Evolutionary conservation across 2,329 filamentous ascomycete genomes (phyloP).

Genomic region (Rutstroemia sp.): DNA sequence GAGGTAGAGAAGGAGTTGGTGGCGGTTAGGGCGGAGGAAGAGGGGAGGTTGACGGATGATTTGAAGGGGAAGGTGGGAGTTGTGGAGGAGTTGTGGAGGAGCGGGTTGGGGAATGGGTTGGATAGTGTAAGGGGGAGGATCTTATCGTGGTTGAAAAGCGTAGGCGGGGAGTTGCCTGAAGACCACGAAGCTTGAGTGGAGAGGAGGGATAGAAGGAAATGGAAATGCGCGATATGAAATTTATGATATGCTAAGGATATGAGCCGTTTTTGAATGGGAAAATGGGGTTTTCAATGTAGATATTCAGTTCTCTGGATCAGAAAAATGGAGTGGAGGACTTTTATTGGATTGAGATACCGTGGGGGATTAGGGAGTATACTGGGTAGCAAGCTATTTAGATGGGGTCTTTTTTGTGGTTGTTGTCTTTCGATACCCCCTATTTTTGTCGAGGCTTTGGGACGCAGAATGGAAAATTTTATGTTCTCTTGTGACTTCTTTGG

Average conservation of each 20-base stretch:
- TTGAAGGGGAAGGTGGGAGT: slow-evolving; percentile 88
- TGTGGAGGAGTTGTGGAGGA: slow-evolving; percentile 85
- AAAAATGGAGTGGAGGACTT: background rate
- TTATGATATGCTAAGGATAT: background rate
- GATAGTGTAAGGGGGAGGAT: slow-evolving; percentile 67
- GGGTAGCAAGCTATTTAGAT: background rate
- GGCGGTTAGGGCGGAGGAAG: slow-evolving; percentile 58
- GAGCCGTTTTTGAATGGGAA: background rate
- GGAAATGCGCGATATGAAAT: background rate
- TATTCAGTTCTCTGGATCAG: background rate
- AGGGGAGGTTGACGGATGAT: slow-evolving; percentile 67
- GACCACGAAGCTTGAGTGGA: slow-evolving; percentile 15
- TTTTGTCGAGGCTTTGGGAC: background rate
- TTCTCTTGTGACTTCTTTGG: no score
- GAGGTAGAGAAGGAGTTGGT: slow-evolving; percentile 37
- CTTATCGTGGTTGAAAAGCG: slow-evolving; percentile 48
- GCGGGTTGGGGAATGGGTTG: slow-evolving; percentile 74
- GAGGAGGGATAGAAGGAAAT: no score
- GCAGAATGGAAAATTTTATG: no score
- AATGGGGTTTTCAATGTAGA: background rate
- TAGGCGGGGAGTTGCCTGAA: slow-evolving; percentile 77
- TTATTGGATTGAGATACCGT: background rate
- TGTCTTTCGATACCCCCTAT: background rate
- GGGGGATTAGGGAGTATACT: background rate
- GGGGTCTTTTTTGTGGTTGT: background rate